Percentiles rank a stretch among this genome's conserved stretches.
These are phyloP conservation scores for Sordariomycetes sp. DNA, from an alignment of 2,329 filamentous ascomycete species.

Conservation along the genomic window DNA sequence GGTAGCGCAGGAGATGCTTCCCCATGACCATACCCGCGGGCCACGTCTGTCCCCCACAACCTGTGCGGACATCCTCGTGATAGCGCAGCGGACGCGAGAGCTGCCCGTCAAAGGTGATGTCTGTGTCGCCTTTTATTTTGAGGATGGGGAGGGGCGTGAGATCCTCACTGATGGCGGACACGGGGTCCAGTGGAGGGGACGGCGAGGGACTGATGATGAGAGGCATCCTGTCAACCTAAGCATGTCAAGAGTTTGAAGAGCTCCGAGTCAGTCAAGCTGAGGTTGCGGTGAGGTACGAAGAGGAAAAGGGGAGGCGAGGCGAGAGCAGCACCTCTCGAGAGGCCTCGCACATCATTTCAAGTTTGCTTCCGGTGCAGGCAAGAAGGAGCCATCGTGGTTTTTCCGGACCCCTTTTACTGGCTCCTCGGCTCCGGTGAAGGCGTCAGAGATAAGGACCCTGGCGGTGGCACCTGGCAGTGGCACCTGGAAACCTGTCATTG, in stretches of 20 bases:
- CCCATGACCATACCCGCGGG: constrained; percentile 84
- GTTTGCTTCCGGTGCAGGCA: too few relatives aligned
- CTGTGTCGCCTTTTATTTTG: constrained; percentile 43
- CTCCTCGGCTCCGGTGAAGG: neutral
- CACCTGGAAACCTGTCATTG: too few relatives aligned
- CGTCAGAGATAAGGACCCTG: too few relatives aligned
- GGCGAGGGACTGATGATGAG: constrained; percentile 19
- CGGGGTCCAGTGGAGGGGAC: constrained; percentile 40
- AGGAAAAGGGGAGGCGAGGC: neutral
- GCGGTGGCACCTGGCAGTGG: too few relatives aligned
- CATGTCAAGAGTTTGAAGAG: too few relatives aligned
- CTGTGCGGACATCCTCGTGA: constrained; percentile 76
- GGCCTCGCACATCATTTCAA: too few relatives aligned
- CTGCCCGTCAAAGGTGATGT: constrained; percentile 62
- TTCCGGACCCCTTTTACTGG: neutral
- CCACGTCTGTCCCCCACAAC: constrained; percentile 92
- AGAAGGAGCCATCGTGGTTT: neutral
- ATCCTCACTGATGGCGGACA: constrained; percentile 43
- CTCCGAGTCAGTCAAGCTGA: too few relatives aligned
- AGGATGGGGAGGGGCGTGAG: constrained; percentile 50
- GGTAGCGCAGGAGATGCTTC: constrained; percentile 75
- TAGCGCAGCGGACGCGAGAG: constrained; percentile 62
- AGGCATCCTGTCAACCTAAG: constrained; percentile 2
- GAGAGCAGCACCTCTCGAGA: too few relatives aligned
- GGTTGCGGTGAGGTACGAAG: too few relatives aligned